Evolutionary conservation across 2,329 filamentous ascomycete species (phyloP).

Genomic region (Botrytis cinerea): DNA sequence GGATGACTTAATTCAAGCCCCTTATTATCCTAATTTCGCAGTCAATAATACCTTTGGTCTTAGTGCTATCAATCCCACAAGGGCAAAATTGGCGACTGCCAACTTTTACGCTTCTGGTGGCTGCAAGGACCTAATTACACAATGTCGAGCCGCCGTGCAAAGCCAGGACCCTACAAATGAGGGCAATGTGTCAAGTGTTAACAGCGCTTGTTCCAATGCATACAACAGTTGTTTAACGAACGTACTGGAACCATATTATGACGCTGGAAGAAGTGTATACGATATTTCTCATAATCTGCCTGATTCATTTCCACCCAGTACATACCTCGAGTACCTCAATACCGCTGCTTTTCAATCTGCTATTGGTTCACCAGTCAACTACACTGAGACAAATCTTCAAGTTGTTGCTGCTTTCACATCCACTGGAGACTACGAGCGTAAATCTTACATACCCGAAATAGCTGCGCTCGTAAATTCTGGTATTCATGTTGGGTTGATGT

Average conservation of each 20-base stretch:
- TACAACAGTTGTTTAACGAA: slow-evolving; percentile 41
- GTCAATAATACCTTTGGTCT: slow-evolving; percentile 68
- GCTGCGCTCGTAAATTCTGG: slow-evolving; percentile 61
- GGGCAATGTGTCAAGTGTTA: slow-evolving; percentile 45
- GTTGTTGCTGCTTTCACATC: slow-evolving; percentile 51
- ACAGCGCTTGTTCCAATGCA: slow-evolving; percentile 42
- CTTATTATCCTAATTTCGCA: slow-evolving; percentile 58
- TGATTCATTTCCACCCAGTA: slow-evolving; percentile 64
- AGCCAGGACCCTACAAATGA: slow-evolving; percentile 46
- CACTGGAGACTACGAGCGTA: slow-evolving; percentile 64
- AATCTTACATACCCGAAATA: slow-evolving; percentile 59
- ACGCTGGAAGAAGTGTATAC: slow-evolving; percentile 42
- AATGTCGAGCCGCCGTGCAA: slow-evolving; percentile 51
- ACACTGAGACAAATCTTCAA: slow-evolving; percentile 51
- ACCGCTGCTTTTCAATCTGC: slow-evolving; percentile 58
- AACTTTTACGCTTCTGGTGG: slow-evolving; percentile 52
- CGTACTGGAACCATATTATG: slow-evolving; percentile 42
- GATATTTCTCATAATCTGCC: slow-evolving; percentile 43
- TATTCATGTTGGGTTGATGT: slow-evolving; percentile 70
- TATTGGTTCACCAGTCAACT: slow-evolving; percentile 64
- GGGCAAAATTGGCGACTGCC: slow-evolving; percentile 49
- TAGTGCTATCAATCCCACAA: slow-evolving; percentile 54
- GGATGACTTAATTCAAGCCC: slow-evolving; percentile 62
- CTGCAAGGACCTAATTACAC: slow-evolving; percentile 54
- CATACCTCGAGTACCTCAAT: slow-evolving; percentile 67